phyloP scores from a whole-genome alignment of 140 eudicot genomes.

The Bidens hawaiensis region DNA sequence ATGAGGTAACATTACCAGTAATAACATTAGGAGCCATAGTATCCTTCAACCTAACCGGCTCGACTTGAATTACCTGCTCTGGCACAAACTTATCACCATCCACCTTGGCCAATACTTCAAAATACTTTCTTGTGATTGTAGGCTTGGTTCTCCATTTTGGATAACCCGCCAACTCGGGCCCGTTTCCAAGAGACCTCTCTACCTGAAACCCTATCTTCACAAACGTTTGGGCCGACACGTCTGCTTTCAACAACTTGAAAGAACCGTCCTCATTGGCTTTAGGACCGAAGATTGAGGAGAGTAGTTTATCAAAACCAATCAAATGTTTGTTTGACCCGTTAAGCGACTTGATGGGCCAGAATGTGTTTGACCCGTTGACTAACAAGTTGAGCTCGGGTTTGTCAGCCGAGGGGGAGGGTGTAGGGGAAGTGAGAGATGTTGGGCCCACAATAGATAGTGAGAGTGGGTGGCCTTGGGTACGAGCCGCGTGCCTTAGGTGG shows the following conservation, averaged over 20 bases:
- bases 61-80: conserved; percentile 64
- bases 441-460: conserved; percentile 97
- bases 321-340: conserved; percentile 69
- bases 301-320: conserved; percentile 65
- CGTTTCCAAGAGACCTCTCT: conserved; percentile 44
- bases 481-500: conserved; percentile 63
- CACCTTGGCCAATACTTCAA: conserved; percentile 89
- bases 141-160: conserved; percentile 95
- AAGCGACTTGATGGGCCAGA: conserved; percentile 77
- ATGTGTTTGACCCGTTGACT: conserved; percentile 23
- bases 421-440: conserved; percentile 77
- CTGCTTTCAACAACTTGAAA: conserved; percentile 75
- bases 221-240: conserved; percentile 78
- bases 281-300: conserved; percentile 68
- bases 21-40: conserved; percentile 48
- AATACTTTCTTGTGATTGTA: conserved; percentile 64
- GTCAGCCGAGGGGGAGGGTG: conserved; percentile 50
- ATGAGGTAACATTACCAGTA: conserved; percentile 57
- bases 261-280: conserved; percentile 76
- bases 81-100: conserved; percentile 87
- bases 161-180: conserved; percentile 26
- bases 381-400: conserved; percentile 58
- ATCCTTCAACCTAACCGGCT: conserved; percentile 51
- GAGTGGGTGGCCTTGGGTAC: conserved; percentile 51
- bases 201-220: conserved; percentile 76